These are phyloP conservation scores for Chytriomyces sp. DNA, from an alignment of 192 early-diverging fungal genomes.

Conservation along the genomic window DNA sequence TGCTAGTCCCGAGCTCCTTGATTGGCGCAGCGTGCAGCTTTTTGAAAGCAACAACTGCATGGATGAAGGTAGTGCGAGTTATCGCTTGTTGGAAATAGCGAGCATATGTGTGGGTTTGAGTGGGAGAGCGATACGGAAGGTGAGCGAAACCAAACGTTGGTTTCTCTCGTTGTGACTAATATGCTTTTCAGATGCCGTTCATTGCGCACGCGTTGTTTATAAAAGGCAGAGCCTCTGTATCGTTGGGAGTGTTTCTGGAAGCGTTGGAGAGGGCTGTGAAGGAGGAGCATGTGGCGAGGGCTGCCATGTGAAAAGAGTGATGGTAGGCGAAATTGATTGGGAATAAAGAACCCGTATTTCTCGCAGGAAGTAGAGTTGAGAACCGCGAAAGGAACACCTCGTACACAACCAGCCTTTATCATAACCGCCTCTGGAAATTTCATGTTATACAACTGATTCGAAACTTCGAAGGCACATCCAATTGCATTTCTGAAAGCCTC, in stretches of 20 bases:
- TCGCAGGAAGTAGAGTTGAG: too few relatives aligned
- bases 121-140: conserved; percentile 35
- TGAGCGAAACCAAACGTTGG: neutral
- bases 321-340: too few relatives aligned
- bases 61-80: conserved; percentile 25
- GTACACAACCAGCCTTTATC: too few relatives aligned
- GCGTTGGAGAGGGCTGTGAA: conserved; percentile 15
- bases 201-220: conserved; percentile 56
- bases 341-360: too few relatives aligned
- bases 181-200: conserved; percentile 49
- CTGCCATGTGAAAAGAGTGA: conserved; percentile 7
- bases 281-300: conserved; percentile 14
- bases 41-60: conserved; percentile 2
- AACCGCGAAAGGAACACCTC: too few relatives aligned
- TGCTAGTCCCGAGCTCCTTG: conserved; percentile 34
- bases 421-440: too few relatives aligned
- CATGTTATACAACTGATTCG: too few relatives aligned
- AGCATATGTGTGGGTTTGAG: conserved; percentile 37
- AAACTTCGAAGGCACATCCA: too few relatives aligned
- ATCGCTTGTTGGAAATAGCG: conserved; percentile 40
- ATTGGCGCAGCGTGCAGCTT: conserved; percentile 48
- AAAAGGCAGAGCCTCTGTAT: conserved; percentile 25
- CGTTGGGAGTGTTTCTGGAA: conserved; percentile 13
- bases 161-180: neutral
- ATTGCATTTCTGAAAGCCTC: too few relatives aligned